Evolutionary conservation across 331 rosid species (phyloP), one percentile per base, ranked within the genome.

Genomic region (Cydonia oblonga): DNA sequence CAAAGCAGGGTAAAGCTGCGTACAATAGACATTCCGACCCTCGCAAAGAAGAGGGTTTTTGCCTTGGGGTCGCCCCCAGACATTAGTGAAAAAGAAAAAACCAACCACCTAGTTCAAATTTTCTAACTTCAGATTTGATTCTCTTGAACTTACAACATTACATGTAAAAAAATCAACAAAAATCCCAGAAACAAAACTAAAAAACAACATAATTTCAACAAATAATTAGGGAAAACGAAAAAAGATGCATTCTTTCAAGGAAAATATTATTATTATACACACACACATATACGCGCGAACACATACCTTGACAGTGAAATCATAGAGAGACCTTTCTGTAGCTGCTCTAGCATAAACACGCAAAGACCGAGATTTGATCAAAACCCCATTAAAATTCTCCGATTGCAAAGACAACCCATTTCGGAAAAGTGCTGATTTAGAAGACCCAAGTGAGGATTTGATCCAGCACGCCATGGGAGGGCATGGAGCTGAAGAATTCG

Each of bases 221-320:
- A 49, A 49, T 16, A 49, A 76, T 6, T 10, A 28, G 26, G 23
- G 44, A 11, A 26, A 18, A 19, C 7, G 12, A 52, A 46, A 70
- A 23, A 23, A 63, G 26, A 52, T 19, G 9, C 15, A 70, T 7
- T 25, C n/a, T 25, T 25, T 59, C 20, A 5, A 14, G 33, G 29
- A 57, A 22, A 23, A 57, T 57, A 57, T 38, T 28, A 28, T 28
- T 28, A 28, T 25, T 25, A 25, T 38, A 46, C 53, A 46, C n/a
- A 14, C 19, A 9, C n/a, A 51, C 7, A 5, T 51, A 10, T 3
- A 2, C 54, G 8, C 8, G 54, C 0, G 8, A 49, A 49, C n/a
- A 19, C 29, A 40, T 74, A 91, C 99, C 96, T 95, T 91, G 69
- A 91, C 97, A 35, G 89, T 88, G 63, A 81, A 95, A 69, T 90